Evolutionary conservation across 768 basidiomycete genomes (phyloP).

Genomic region (Fistulinella prunicolor): DNA sequence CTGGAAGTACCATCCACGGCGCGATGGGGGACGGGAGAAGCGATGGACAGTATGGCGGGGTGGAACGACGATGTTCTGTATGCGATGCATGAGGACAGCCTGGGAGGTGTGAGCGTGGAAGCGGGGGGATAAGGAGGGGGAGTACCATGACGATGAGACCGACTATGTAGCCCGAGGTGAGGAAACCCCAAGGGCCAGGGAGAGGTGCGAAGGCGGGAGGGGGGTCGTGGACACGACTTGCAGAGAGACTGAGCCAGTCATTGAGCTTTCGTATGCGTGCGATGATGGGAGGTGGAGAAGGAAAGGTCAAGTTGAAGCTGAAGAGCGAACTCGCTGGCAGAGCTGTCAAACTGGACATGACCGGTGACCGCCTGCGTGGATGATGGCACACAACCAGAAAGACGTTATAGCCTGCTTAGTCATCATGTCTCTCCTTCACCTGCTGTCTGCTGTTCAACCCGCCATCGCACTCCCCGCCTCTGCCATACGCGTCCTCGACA

Average conservation of each 20-base stretch:
- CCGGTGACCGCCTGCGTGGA: too few relatives aligned
- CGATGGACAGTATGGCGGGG: constrained; percentile 37
- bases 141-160: constrained; percentile 65
- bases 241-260: too few relatives aligned
- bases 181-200: constrained; percentile 68
- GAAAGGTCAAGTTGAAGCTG: too few relatives aligned
- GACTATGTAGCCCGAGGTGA: constrained; percentile 70
- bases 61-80: constrained; percentile 76
- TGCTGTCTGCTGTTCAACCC: constrained; percentile 44
- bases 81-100: constrained; percentile 70
- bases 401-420: constrained; percentile 25
- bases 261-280: neutral
- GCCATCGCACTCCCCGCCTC: constrained; percentile 43
- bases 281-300: neutral
- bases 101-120: constrained; percentile 23
- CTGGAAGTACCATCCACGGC: constrained; percentile 22
- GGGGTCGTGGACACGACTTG: too few relatives aligned
- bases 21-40: constrained; percentile 21
- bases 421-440: constrained; percentile 18
- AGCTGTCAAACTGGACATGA: too few relatives aligned
- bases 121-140: neutral
- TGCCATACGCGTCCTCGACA: constrained; percentile 51
- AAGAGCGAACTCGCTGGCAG: too few relatives aligned
- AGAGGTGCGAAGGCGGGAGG: too few relatives aligned
- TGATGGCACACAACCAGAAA: too few relatives aligned